Evolutionary conservation across 2,329 filamentous ascomycete genomes (phyloP), one percentile per base, ranked within the genome.

Genomic region (Aspergillus hiratsukae): DNA sequence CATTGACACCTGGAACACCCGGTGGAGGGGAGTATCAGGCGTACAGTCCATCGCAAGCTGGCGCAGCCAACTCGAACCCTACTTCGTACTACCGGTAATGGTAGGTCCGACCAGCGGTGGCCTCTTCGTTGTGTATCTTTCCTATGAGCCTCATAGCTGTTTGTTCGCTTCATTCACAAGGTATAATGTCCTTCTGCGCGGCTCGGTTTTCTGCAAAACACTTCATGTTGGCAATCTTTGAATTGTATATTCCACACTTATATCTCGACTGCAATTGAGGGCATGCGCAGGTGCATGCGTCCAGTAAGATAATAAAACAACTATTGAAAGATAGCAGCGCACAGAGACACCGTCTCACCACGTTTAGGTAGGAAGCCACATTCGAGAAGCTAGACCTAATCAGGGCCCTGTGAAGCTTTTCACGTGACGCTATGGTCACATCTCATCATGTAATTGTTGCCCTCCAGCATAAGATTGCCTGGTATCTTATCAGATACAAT

Each of bases 51-150:
- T 49, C 69, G n/a, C 66, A 68, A 54, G 63, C 65, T 21, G 66
- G 66, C 17, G 61, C 64, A 29, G 55, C 68, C 27, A 67, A 63
- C 49, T 64, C 71, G 29, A 76, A 76, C 56, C 74, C 74, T 6
- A 68, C 69, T 51, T 71, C 72, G 3, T 76, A 68, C 54, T 76
- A 76, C 57, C 69, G 71, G 61, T 75, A 66, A 63, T 56, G 35
- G 3, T 21, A 46, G 9, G 31, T 25, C 28, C 23, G 23, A 48
- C 49, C 11, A n/a, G 8, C 25, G 43, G 21, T 46, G 43, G 23
- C 21, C 21, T 23, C 21, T 46, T 5, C 23, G 23, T 25, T 46
- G 43, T 23, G 43, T 46, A 23, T 46, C 43, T 46, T 11, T 7
- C 14, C 23, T 25, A 14, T 14, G 19, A 37, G 31, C 21, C 4